Evolutionary conservation across 208 protist genomes (phyloP).

Genomic region (Trypanosoma mega): DNA sequence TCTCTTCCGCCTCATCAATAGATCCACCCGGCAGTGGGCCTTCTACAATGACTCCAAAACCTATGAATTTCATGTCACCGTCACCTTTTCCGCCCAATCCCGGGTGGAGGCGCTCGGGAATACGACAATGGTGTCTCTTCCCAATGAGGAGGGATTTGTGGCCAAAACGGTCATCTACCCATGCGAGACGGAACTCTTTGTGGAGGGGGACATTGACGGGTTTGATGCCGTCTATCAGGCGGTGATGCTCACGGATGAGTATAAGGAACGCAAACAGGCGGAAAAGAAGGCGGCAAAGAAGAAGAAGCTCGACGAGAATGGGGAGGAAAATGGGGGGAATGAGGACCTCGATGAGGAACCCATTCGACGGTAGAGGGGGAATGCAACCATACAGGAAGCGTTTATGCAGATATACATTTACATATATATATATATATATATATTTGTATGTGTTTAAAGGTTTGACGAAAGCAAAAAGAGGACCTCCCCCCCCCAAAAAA

Average conservation of each 20-base stretch:
- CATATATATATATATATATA: not conserved
- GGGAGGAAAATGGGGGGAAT: not conserved
- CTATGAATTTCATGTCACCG: constrained; percentile 71
- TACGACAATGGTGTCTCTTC: constrained; percentile 39
- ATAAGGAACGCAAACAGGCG: constrained; percentile 11
- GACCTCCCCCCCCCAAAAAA: too few relatives aligned
- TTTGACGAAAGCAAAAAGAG: too few relatives aligned
- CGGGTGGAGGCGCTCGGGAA: constrained; percentile 43
- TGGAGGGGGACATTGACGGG: constrained; percentile 64
- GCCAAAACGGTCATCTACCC: constrained; percentile 65
- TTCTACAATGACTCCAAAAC: constrained; percentile 82
- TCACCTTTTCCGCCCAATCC: constrained; percentile 47
- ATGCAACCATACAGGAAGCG: not conserved
- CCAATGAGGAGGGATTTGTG: constrained; percentile 30
- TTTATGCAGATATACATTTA: not conserved
- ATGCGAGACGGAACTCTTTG: constrained; percentile 47
- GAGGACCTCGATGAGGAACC: not conserved
- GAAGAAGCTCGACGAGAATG: constrained; percentile 22
- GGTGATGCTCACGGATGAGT: constrained; percentile 61
- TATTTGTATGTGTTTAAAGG: not conserved
- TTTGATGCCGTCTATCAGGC: constrained; percentile 52
- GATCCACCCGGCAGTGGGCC: constrained; percentile 41
- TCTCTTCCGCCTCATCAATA: constrained; percentile 73
- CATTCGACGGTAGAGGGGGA: not conserved
- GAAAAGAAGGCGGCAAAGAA: constrained; percentile 49